Conservation (phyloP, 441 rosid genomes). For the Mallotus repandus region DNA sequence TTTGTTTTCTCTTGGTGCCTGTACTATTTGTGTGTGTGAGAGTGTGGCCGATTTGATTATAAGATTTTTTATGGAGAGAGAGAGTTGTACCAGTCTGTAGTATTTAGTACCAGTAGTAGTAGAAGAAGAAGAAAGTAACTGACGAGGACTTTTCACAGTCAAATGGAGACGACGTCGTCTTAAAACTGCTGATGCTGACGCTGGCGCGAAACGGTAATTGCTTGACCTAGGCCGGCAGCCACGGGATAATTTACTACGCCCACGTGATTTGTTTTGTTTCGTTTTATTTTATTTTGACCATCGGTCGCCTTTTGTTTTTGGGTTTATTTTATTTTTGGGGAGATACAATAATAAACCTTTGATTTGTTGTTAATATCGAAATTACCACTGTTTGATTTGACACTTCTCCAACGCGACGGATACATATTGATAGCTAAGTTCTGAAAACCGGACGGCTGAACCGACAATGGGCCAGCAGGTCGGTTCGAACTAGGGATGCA, state of each 20-base stretch:
- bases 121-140: neutral
- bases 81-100: neutral
- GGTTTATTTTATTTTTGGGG: neutral
- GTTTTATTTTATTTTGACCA: too few relatives aligned
- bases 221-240: slow-evolving; percentile 24
- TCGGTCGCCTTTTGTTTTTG: neutral
- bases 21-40: too few relatives aligned
- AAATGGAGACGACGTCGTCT: slow-evolving; percentile 18
- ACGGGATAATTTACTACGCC: neutral
- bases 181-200: too few relatives aligned
- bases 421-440: neutral
- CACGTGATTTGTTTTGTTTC: slow-evolving; percentile 5
- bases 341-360: neutral
- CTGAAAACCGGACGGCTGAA: too few relatives aligned
- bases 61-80: neutral
- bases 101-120: neutral
- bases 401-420: slow-evolving; percentile 16
- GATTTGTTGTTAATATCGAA: slow-evolving; percentile 17
- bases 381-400: slow-evolving; percentile 19
- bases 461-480: too few relatives aligned
- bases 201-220: neutral
- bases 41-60: too few relatives aligned
- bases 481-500: too few relatives aligned
- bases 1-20: too few relatives aligned
- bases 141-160: slow-evolving; percentile 5